A percentile compares a stretch with the other conserved stretches of the same genome.
Conservation (phyloP, 2,329 filamentous ascomycete species). For the Fusarium solani-melongenae region DNA sequence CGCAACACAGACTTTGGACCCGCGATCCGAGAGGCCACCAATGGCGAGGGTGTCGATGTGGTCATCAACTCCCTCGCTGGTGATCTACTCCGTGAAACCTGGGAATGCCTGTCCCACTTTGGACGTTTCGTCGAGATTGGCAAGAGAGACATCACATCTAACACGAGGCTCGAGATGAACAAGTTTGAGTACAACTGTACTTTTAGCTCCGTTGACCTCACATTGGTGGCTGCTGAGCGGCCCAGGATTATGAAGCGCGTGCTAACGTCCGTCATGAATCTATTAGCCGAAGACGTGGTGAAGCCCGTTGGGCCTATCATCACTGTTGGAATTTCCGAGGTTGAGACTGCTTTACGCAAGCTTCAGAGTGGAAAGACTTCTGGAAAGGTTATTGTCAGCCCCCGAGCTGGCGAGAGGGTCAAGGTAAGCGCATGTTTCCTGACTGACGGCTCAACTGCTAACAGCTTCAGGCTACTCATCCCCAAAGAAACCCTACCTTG, state of each 20-base stretch:
- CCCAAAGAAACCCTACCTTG: background rate
- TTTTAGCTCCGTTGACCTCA: background rate
- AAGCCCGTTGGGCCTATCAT: background rate
- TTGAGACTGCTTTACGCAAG: background rate
- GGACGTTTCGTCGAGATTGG: background rate
- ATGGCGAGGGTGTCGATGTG: background rate
- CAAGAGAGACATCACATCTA: background rate
- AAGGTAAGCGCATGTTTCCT: background rate
- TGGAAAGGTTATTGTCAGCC: background rate
- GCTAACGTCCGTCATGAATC: background rate
- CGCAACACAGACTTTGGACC: conserved; percentile 42
- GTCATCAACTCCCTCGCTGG: background rate
- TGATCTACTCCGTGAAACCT: background rate
- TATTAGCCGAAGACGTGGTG: background rate
- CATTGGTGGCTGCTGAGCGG: background rate
- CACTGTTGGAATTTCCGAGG: background rate
- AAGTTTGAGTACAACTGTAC: background rate
- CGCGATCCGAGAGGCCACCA: conserved; percentile 29
- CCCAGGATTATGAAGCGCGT: background rate
- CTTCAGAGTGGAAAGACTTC: conserved; percentile 1
- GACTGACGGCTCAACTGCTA: background rate
- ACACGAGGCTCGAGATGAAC: background rate
- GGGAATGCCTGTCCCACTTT: background rate
- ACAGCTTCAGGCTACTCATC: background rate
- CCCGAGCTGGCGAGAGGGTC: background rate